A percentile compares a stretch with the other conserved stretches of the same genome.
Conservation (phyloP, 164 flowering plant species). For the Saururus chinensis region DNA sequence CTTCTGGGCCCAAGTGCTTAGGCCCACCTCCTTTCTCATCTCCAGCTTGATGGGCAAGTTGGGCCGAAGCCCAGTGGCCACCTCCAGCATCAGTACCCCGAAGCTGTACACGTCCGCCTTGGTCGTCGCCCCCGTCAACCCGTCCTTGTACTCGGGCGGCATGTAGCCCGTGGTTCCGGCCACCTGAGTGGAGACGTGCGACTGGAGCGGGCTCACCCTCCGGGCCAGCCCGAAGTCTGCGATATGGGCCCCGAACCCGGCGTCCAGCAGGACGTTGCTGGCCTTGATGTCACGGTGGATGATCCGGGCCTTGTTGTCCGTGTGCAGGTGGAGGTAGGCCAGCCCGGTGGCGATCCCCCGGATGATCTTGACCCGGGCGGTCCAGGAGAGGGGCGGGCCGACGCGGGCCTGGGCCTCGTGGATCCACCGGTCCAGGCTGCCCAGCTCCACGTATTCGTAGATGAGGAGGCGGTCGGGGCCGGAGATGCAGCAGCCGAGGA, state of each 20-base stretch:
- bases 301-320: conserved; percentile 13
- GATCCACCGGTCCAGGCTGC: conserved; percentile 71
- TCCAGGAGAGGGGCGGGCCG: conserved; percentile 33
- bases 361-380: conserved; percentile 34
- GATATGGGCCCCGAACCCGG: conserved; percentile 54
- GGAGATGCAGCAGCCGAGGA: conserved; percentile 60
- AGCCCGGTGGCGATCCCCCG: conserved; percentile 65
- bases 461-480: conserved; percentile 58
- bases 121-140: conserved; percentile 40
- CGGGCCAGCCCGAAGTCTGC: conserved; percentile 86
- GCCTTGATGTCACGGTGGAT: conserved; percentile 90
- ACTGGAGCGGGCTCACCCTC: conserved; percentile 25
- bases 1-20: conserved; percentile 46
- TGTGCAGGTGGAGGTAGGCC: conserved; percentile 31
- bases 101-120: conserved; percentile 77
- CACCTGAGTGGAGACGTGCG: conserved; percentile 79
- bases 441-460: conserved; percentile 62
- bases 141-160: conserved; percentile 83
- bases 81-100: conserved; percentile 69
- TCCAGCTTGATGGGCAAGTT: conserved; percentile 34
- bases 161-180: conserved; percentile 94
- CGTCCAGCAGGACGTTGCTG: conserved; percentile 61
- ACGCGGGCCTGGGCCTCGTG: conserved; percentile 25
- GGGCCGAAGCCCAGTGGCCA: conserved; percentile 55
- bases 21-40: conserved; percentile 28